These are phyloP conservation scores for Acer campestre DNA, from an alignment of 345 rosid genomes.

Conservation along the genomic window DNA sequence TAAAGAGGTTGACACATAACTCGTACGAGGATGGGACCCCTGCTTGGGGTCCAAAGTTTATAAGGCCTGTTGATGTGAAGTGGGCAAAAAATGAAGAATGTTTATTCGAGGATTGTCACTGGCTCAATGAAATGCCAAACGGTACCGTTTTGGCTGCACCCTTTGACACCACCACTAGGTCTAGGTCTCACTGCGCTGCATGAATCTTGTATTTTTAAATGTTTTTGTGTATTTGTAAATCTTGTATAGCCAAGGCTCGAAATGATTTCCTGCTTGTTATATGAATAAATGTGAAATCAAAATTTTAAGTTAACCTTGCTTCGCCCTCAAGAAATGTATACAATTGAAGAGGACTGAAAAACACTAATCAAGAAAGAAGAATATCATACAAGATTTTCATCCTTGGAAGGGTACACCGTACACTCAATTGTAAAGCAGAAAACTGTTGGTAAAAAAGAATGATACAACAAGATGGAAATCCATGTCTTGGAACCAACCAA, in stretches of 20 bases:
- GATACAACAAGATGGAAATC: background rate
- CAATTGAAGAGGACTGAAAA: background rate
- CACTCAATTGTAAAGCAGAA: background rate
- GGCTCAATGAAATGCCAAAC: slow-evolving; percentile 59
- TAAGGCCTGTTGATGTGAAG: slow-evolving; percentile 54
- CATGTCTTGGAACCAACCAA: too few species aligned
- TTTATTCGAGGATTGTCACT: slow-evolving; percentile 77
- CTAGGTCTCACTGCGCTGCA: too few species aligned
- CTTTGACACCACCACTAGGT: too few species aligned
- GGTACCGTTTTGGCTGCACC: too few species aligned
- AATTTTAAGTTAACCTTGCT: too few species aligned
- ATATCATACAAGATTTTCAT: slow-evolving; percentile 20
- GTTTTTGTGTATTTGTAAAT: too few species aligned
- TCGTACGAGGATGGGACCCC: slow-evolving; percentile 93
- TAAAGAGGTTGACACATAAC: slow-evolving; percentile 78
- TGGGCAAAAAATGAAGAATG: slow-evolving; percentile 41
- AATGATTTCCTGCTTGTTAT: too few species aligned
- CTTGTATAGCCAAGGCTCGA: too few species aligned
- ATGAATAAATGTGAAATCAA: too few species aligned
- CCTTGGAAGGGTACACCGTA: background rate
- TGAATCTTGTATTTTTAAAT: too few species aligned
- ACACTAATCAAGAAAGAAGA: background rate
- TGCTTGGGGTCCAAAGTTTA: slow-evolving; percentile 59
- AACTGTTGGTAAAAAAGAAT: background rate
- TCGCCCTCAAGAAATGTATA: too few species aligned